phyloP scores from a whole-genome alignment of 345 rosid species.

The Hibiscus syriacus region DNA sequence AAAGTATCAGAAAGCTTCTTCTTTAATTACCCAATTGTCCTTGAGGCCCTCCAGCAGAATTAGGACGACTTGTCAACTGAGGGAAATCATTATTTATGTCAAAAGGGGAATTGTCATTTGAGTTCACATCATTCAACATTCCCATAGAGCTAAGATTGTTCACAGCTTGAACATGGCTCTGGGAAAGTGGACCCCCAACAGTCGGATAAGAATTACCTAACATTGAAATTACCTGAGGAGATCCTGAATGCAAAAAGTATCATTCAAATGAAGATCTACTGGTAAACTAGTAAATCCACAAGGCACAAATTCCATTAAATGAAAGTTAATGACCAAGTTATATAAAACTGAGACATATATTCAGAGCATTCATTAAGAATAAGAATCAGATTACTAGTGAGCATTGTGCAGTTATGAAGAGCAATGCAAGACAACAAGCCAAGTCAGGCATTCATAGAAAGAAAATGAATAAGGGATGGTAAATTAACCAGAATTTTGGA shows the following conservation, averaged over 20 bases:
- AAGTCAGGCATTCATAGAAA: neutral
- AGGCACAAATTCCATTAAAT: neutral
- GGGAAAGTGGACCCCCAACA: slow-evolving; percentile 80
- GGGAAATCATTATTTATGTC: slow-evolving; percentile 96
- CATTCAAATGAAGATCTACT: slow-evolving; percentile 8
- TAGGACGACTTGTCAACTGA: slow-evolving; percentile 84
- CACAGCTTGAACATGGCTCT: slow-evolving; percentile 78
- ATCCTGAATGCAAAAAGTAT: slow-evolving; percentile 51
- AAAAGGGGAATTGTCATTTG: slow-evolving; percentile 79
- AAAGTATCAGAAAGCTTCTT: neutral
- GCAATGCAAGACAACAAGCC: neutral
- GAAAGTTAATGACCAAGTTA: neutral
- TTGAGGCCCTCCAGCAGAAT: slow-evolving; percentile 95
- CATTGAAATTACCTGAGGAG: slow-evolving; percentile 88
- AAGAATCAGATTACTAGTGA: neutral
- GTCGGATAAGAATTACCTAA: slow-evolving; percentile 63
- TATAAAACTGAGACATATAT: neutral
- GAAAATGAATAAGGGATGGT: neutral
- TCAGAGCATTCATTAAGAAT: neutral
- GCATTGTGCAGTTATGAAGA: neutral
- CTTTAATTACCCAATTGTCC: slow-evolving; percentile 75
- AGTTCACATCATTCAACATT: slow-evolving; percentile 70
- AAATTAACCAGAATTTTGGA: neutral
- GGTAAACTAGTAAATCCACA: slow-evolving; percentile 1
- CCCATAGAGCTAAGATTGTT: slow-evolving; percentile 83